phyloP scores from a whole-genome alignment of 768 basidiomycete species.

The Xerocomus potaroensis region DNA sequence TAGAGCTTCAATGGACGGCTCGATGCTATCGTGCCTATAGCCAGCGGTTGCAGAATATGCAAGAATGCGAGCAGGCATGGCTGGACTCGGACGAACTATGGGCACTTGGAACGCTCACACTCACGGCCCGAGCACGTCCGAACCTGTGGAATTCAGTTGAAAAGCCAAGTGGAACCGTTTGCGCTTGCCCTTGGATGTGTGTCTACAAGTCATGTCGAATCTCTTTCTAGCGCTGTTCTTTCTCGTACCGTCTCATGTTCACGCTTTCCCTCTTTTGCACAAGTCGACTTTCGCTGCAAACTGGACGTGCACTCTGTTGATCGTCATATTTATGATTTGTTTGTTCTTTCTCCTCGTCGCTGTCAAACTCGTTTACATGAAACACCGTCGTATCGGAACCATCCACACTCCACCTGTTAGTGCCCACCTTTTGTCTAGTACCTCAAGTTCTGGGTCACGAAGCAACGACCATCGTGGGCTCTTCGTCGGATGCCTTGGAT shows the following conservation, averaged over 20 bases:
- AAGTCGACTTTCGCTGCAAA: background rate
- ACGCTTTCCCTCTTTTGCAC: constrained; percentile 13
- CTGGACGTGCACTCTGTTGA: constrained; percentile 12
- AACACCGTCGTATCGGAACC: constrained; percentile 24
- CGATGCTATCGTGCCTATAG: constrained; percentile 74
- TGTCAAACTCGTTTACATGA: constrained; percentile 27
- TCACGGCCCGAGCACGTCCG: too few relatives aligned
- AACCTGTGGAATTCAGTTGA: constrained; percentile 17
- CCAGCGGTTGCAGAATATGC: constrained; percentile 59
- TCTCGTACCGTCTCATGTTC: constrained; percentile 3
- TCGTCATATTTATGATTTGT: constrained; percentile 10
- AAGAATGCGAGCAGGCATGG: constrained; percentile 40
- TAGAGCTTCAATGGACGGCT: constrained; percentile 58
- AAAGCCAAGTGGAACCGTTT: constrained; percentile 10
- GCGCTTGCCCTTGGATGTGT: background rate
- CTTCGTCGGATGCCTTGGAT: constrained; percentile 29
- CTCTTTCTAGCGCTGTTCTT: background rate
- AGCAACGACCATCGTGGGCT: constrained; percentile 13
- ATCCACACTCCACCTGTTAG: constrained; percentile 19
- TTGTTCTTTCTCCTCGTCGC: constrained; percentile 20
- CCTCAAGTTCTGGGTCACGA: constrained; percentile 1
- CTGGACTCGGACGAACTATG: too few relatives aligned
- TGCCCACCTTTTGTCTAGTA: constrained; percentile 1
- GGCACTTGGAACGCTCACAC: too few relatives aligned
- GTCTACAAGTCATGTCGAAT: constrained; percentile 4